Evolutionary conservation across 2,329 filamentous ascomycete genomes (phyloP).

Genomic region (Fusarium torulosum): DNA sequence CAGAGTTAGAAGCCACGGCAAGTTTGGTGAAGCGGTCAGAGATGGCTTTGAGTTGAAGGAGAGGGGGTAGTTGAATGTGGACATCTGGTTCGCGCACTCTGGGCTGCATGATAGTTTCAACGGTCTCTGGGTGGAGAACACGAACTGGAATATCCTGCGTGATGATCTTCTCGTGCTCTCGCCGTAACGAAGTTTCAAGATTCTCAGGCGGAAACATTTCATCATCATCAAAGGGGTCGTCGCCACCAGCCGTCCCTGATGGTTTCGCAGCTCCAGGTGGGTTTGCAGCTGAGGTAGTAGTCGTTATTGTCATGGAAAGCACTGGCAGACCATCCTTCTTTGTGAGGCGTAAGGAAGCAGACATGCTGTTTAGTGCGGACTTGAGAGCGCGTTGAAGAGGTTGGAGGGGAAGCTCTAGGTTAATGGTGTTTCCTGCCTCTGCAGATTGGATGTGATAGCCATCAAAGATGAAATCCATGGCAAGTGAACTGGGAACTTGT

Average conservation of each 20-base stretch:
- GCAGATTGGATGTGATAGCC: slow-evolving; percentile 88
- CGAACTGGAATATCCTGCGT: slow-evolving; percentile 97
- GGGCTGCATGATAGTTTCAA: slow-evolving; percentile 95
- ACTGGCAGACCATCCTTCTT: slow-evolving; percentile 92
- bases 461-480: slow-evolving; percentile 88
- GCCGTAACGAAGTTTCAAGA: slow-evolving; percentile 68
- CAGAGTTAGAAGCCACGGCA: slow-evolving; percentile 63
- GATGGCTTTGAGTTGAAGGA: slow-evolving; percentile 91
- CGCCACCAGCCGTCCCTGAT: slow-evolving; percentile 44
- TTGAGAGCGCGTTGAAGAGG: slow-evolving; percentile 91
- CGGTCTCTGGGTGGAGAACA: slow-evolving; percentile 83
- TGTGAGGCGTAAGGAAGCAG: slow-evolving; percentile 87
- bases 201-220: slow-evolving; percentile 64
- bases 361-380: slow-evolving; percentile 84
- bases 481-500: slow-evolving; percentile 61
- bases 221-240: slow-evolving; percentile 58
- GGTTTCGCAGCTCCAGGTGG: slow-evolving; percentile 50
- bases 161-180: slow-evolving; percentile 89
- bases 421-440: slow-evolving; percentile 87
- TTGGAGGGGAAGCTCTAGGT: slow-evolving; percentile 92
- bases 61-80: slow-evolving; percentile 88
- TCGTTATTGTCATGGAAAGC: slow-evolving; percentile 89
- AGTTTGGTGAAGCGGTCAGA: slow-evolving; percentile 96
- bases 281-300: slow-evolving; percentile 69
- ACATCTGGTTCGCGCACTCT: slow-evolving; percentile 92